Evolutionary conservation across 148 eudicot species (phyloP).

Genomic region (Vaccinium vitisidaea): DNA sequence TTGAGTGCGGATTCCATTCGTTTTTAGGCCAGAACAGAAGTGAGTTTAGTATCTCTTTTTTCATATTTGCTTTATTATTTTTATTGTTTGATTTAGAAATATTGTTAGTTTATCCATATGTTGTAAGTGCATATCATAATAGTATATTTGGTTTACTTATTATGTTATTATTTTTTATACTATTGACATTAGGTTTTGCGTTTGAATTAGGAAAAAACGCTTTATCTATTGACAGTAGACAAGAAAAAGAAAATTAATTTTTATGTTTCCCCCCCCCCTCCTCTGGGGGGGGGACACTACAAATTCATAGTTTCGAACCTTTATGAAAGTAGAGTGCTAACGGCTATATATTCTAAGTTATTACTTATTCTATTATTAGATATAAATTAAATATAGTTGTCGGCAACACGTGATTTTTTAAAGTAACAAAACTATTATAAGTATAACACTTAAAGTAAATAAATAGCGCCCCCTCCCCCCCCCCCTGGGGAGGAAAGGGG

Average conservation of each 20-base stretch:
- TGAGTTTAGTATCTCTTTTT: not conserved
- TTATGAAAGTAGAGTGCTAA: no score
- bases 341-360: no score
- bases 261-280: no score
- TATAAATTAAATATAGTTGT: no score
- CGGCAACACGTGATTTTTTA: no score
- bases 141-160: not conserved
- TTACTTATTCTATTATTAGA: no score
- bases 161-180: not conserved
- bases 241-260: not conserved
- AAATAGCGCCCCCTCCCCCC: no score
- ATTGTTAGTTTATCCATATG: not conserved
- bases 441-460: no score
- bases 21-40: not conserved
- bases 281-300: no score
- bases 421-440: no score
- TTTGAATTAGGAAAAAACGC: not conserved
- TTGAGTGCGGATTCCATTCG: constrained; percentile 1
- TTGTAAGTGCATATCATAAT: not conserved
- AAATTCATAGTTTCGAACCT: no score
- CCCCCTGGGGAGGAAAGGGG: no score
- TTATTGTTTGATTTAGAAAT: not conserved
- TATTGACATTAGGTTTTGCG: not conserved
- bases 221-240: not conserved
- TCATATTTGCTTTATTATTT: not conserved